Base-by-base conservation (phyloP, 768 basidiomycete genomes). In the Porphyrellus cyaneotinctus region DNA sequence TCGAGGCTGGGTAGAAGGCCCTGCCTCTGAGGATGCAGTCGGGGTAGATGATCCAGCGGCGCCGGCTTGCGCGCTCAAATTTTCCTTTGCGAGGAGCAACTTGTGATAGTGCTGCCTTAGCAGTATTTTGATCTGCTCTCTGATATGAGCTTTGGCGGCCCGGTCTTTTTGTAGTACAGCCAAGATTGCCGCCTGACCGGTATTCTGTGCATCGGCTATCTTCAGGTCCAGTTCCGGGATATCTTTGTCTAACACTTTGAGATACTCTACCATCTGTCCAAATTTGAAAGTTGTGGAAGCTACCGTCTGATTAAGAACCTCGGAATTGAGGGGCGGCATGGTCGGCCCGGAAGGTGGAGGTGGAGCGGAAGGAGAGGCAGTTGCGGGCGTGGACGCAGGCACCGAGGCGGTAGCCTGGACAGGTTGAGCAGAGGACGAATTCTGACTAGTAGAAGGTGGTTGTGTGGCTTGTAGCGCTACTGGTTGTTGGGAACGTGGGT, bases 231-330 rank as follows among this genome's bases (percentile, higher is more conserved):
- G 26, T 7, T 4, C 5, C 6, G 7, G n/a, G 17, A 67, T 36
- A 1, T 64, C 59, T 30, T 9, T 53, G 0, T 69, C 67, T 3
- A 63, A 15, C 6, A 1, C 20, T 23, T 47, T 59, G 10, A 67
- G 46, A 20, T 52, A 61, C 14, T 65, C 69, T 49, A 66, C 38
- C 53, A 67, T 23, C 20, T 64, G 64, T 41, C 52, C 47, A 38
- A 66, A 57, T 41, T 28, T 70, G 17, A 54, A 1, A 2, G 53
- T 59, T 13, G 24, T 38, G 28, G 51, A 28, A 11, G 30, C 14
- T 43, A 58, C 53, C 7, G 51, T 47, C 30, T 58, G 66, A 3
- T 61, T 64, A n/a, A 56, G 43, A n/a, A 60, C 6, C 4, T 56
- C 58, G 10, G 53, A 20, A 9, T 39, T 56, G 9, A 47, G 6